phyloP scores from a whole-genome alignment of 169 alveolate genomes.

The Cryptosporidium ubiquitum region DNA sequence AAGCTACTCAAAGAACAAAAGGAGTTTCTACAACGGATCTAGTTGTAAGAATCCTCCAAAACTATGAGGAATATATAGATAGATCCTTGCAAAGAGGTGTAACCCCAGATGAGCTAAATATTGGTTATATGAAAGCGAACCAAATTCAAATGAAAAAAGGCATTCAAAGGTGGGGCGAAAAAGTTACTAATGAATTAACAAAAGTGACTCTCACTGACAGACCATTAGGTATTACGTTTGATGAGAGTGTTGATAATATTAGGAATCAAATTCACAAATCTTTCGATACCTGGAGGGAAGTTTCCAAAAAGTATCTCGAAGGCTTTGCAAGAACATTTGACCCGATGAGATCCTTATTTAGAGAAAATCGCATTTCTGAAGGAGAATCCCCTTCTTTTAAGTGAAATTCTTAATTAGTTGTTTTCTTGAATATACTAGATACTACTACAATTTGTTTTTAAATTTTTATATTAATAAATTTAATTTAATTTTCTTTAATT shows the following conservation, averaged over 20 bases:
- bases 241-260: constrained; percentile 81
- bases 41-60: constrained; percentile 92
- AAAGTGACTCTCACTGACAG: constrained; percentile 89
- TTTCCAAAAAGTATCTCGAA: constrained; percentile 77
- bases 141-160: constrained; percentile 88
- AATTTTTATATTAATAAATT: not conserved
- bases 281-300: constrained; percentile 80
- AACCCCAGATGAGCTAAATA: constrained; percentile 91
- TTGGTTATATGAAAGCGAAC: constrained; percentile 90
- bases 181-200: constrained; percentile 86
- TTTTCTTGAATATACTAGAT: not conserved
- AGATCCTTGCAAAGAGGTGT: constrained; percentile 94
- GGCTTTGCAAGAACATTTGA: constrained; percentile 82
- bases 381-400: constrained; percentile 46
- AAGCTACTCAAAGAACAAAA: constrained; percentile 93
- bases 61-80: constrained; percentile 94
- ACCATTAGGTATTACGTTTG: constrained; percentile 79
- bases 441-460: not conserved
- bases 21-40: constrained; percentile 97
- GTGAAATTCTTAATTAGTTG: not conserved
- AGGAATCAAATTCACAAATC: constrained; percentile 80
- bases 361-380: constrained; percentile 61
- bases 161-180: constrained; percentile 88
- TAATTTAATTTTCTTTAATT: not conserved
- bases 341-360: constrained; percentile 78